Conservation (phyloP, 2,329 filamentous ascomycete genomes). For the Aspergillus carbonarius region DNA sequence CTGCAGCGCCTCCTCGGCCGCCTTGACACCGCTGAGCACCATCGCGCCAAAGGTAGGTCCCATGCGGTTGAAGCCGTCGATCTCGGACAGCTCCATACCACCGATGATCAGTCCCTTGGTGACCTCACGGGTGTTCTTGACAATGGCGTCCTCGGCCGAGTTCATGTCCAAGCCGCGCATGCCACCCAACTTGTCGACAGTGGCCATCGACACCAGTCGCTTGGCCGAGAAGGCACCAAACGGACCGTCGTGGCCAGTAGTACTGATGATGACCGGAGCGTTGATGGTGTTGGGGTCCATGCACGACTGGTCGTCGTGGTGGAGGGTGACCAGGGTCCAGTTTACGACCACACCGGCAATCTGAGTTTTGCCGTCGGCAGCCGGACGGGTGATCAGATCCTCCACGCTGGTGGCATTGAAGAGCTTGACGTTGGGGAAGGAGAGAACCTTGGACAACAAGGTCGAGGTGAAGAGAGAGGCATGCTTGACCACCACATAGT, state of each 20-base stretch:
- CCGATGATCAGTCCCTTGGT: constrained; percentile 87
- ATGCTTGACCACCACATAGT: constrained; percentile 91
- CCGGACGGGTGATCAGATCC: constrained; percentile 80
- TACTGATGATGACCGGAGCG: constrained; percentile 81
- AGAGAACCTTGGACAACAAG: constrained; percentile 76
- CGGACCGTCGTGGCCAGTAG: constrained; percentile 86
- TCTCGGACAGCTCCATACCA: constrained; percentile 89
- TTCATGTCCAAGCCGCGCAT: constrained; percentile 96
- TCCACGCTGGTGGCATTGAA: constrained; percentile 95
- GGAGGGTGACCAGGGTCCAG: constrained; percentile 88
- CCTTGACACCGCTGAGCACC: constrained; percentile 84
- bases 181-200: constrained; percentile 77
- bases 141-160: constrained; percentile 85
- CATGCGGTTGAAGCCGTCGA: constrained; percentile 91
- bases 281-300: constrained; percentile 99
- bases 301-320: constrained; percentile 87
- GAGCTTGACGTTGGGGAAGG: constrained; percentile 88
- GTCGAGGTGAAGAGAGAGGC: constrained; percentile 90
- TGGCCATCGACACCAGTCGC: constrained; percentile 84
- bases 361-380: constrained; percentile 57
- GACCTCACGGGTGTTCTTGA: constrained; percentile 86
- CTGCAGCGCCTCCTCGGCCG: constrained; percentile 78
- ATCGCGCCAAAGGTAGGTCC: constrained; percentile 87
- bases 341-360: constrained; percentile 92
- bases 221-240: constrained; percentile 92